Conservation (phyloP, 192 early-diverging fungal species). For the Backusella parvicylindrica region DNA sequence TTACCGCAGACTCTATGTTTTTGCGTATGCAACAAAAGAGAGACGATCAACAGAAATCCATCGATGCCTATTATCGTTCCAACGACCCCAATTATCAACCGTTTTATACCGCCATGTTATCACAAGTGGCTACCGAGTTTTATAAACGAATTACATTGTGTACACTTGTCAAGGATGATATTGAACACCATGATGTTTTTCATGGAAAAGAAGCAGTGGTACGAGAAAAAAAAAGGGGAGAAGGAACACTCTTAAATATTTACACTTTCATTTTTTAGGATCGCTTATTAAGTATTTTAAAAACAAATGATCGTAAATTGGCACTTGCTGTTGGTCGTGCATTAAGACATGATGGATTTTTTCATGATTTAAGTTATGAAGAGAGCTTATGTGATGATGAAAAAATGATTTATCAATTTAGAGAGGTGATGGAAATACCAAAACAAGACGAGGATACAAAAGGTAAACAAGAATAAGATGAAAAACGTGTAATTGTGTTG, state of each 20-base stretch:
- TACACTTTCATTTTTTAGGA: slow-evolving; percentile 2
- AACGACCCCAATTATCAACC: neutral
- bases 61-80: slow-evolving; percentile 16
- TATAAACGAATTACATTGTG: slow-evolving; percentile 51
- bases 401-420: slow-evolving; percentile 81
- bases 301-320: slow-evolving; percentile 81
- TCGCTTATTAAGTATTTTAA: slow-evolving; percentile 69
- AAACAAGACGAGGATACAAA: neutral
- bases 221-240: slow-evolving; percentile 9
- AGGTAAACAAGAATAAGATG: neutral
- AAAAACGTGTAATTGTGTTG: neutral
- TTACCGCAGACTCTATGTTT: neutral
- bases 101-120: slow-evolving; percentile 72
- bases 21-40: slow-evolving; percentile 15
- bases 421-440: slow-evolving; percentile 27
- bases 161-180: slow-evolving; percentile 67
- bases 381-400: slow-evolving; percentile 77
- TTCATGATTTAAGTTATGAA: slow-evolving; percentile 87
- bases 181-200: slow-evolving; percentile 84
- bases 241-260: too few relatives aligned
- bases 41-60: slow-evolving; percentile 22
- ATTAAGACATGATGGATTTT: slow-evolving; percentile 83
- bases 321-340: slow-evolving; percentile 84
- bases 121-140: slow-evolving; percentile 65
- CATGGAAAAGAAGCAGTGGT: slow-evolving; percentile 87